Conservation (phyloP, 2,329 filamentous ascomycete genomes). For the Triangularia setosa region DNA sequence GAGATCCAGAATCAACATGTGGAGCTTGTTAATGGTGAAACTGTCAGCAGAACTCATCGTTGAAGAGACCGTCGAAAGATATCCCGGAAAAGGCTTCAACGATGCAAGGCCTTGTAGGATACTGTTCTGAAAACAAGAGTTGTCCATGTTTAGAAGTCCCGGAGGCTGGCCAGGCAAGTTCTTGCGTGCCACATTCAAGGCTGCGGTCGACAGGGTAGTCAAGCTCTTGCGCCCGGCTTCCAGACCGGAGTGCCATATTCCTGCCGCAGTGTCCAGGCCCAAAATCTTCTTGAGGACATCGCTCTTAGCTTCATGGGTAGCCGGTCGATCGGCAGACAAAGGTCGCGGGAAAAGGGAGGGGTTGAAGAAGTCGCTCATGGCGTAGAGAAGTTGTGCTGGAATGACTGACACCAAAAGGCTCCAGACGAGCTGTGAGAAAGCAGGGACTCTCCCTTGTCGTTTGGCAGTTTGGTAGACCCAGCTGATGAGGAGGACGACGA, state of each 20-base stretch:
- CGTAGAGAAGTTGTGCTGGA: constrained; percentile 55
- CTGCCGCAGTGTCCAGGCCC: constrained; percentile 34
- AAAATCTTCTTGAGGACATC: constrained; percentile 61
- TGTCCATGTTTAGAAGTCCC: constrained; percentile 86
- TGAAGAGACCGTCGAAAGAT: constrained; percentile 50
- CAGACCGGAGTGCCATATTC: constrained; percentile 44
- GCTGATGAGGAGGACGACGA: constrained; percentile 32
- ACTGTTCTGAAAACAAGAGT: constrained; percentile 97
- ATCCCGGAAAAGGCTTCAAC: constrained; percentile 63
- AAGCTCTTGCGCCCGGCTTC: constrained; percentile 55
- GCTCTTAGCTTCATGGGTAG: constrained; percentile 56
- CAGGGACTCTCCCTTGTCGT: constrained; percentile 26
- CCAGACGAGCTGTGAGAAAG: constrained; percentile 53
- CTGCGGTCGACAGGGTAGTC: constrained; percentile 47
- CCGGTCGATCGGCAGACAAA: constrained; percentile 8
- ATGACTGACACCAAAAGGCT: constrained; percentile 54
- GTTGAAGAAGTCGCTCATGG: constrained; percentile 53
- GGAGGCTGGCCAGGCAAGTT: constrained; percentile 42
- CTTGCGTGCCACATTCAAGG: constrained; percentile 37
- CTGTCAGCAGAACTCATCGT: constrained; percentile 28
- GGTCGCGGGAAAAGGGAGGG: constrained; percentile 39
- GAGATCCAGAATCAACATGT: constrained; percentile 64
- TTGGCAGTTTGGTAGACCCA: constrained; percentile 35
- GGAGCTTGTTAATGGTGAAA: constrained; percentile 47
- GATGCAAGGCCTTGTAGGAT: constrained; percentile 82